Evolutionary conservation across 2,329 filamentous ascomycete genomes (phyloP).

Genomic region (Pseudodiploospora longispora): DNA sequence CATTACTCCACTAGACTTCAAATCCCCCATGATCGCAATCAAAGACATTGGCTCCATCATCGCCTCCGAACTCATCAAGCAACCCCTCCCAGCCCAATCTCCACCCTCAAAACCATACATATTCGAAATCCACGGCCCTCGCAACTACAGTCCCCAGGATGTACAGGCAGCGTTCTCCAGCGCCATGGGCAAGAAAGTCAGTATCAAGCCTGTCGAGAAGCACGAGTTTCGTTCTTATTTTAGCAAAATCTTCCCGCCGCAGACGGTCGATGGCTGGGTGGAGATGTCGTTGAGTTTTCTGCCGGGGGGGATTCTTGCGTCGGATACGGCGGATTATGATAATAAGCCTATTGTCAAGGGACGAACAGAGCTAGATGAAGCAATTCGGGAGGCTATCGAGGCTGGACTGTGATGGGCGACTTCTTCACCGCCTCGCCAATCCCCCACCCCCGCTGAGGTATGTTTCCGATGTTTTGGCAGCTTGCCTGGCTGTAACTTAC

Average conservation of each 20-base stretch:
- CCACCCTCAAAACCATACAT: slow-evolving; percentile 16
- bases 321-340: slow-evolving; percentile 7
- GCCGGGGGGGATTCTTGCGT: slow-evolving; percentile 17
- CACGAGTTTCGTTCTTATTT: slow-evolving; percentile 15
- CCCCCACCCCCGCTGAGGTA: too few species aligned
- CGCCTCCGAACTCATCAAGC: slow-evolving; percentile 17
- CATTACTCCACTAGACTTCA: slow-evolving; percentile 23
- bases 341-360: slow-evolving; percentile 14
- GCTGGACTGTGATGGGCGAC: neutral
- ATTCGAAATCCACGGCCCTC: slow-evolving; percentile 24
- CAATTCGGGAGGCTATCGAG: slow-evolving; percentile 8
- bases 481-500: too few species aligned
- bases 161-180: slow-evolving; percentile 20
- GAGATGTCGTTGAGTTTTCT: slow-evolving; percentile 23
- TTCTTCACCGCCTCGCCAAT: too few species aligned
- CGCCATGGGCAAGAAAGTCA: slow-evolving; percentile 16
- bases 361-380: slow-evolving; percentile 11
- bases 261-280: slow-evolving; percentile 18
- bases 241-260: slow-evolving; percentile 14
- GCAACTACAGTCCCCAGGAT: slow-evolving; percentile 20
- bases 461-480: too few species aligned
- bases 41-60: slow-evolving; percentile 17
- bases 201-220: slow-evolving; percentile 19
- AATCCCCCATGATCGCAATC: slow-evolving; percentile 24
- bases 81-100: neutral